phyloP scores from a whole-genome alignment of 768 basidiomycete genomes.

The Terana coerulea region DNA sequence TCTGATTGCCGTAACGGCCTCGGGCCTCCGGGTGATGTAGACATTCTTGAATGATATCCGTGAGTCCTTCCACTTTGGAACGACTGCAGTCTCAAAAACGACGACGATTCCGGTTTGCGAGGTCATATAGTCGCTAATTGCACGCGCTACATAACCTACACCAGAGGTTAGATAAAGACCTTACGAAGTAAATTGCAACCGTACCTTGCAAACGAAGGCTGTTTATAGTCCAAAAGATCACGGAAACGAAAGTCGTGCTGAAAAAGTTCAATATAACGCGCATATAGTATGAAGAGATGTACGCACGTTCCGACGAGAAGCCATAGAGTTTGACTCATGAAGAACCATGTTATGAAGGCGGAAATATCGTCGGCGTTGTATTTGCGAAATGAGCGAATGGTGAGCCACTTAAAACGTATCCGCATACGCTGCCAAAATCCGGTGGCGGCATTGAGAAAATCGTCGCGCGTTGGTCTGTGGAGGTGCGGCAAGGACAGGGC shows the following conservation, averaged over 20 bases:
- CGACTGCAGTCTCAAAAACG: conserved; percentile 96
- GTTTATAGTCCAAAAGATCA: conserved; percentile 85
- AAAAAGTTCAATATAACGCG: background rate
- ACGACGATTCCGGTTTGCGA: conserved; percentile 90
- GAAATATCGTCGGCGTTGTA: conserved; percentile 98
- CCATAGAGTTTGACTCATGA: conserved; percentile 96
- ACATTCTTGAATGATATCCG: conserved; percentile 97
- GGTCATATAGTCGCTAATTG: conserved; percentile 91
- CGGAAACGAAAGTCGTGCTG: conserved; percentile 94
- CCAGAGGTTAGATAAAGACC: conserved; percentile 5
- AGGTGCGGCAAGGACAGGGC: conserved; percentile 74
- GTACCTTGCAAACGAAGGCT: conserved; percentile 81
- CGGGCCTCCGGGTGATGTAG: conserved; percentile 81
- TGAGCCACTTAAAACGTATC: conserved; percentile 97
- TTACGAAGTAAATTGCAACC: conserved; percentile 15
- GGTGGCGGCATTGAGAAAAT: conserved; percentile 80
- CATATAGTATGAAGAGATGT: background rate
- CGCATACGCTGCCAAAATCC: conserved; percentile 88
- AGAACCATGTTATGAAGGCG: conserved; percentile 92
- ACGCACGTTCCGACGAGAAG: conserved; percentile 90
- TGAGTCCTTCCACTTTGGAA: conserved; percentile 96
- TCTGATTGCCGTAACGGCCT: conserved; percentile 10
- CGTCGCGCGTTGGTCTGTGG: conserved; percentile 81
- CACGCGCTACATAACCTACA: conserved; percentile 78
- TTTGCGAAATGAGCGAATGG: conserved; percentile 88